Base-by-base conservation (phyloP, 202 grass and related monocot genomes). In the Hordeum pubiflorum region DNA sequence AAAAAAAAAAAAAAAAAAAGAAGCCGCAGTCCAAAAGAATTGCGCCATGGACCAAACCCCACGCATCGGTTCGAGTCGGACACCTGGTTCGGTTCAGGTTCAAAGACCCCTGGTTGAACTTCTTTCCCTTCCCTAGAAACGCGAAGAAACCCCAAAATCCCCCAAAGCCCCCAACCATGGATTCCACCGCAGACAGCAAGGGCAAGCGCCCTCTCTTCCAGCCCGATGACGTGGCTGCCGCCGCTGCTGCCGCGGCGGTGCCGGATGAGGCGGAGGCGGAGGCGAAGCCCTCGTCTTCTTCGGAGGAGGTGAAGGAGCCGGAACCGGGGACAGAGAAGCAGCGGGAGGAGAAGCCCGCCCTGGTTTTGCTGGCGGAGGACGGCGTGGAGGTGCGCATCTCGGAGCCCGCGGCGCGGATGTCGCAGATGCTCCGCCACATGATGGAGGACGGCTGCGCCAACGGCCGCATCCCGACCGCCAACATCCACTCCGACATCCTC, bases 321-420 rank as follows among this genome's bases (percentile, higher is more conserved):
- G 21, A 70, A 1, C 12, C 38, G 39, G 40, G 43, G n/a, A 4
- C 10, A 57, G 23, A 69, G 27, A 60, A 7, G 52, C 5, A 31
- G 76, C 5, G 4, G 58, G 10, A 36, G 39, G 46, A 50, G 5
- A 41, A 4, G 59, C 13, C 36, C 21, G 14, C 12, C 61, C 11
- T 91, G 3, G 27, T 72, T 29, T 76, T 92, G 61, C 61, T 73
- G 46, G 34, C 80, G 32, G 61, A 60, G 21, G 84, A 83, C 50
- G 86, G 83, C 40, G 61, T 64, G 86, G 86, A 84, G 86, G 37
- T 92, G 11, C 10, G 21, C 0, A 40, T 86, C 34, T 80, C 83
- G 9, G 70, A 69, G 18, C 1, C n/a, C 0, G 82, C 72, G 20
- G 86, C 86, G 59, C 50, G 54, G 60, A 61, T 88, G 79, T 86